These are phyloP conservation scores for Microcyclosporella mali DNA, from an alignment of 2,329 filamentous ascomycete species.

Conservation along the genomic window DNA sequence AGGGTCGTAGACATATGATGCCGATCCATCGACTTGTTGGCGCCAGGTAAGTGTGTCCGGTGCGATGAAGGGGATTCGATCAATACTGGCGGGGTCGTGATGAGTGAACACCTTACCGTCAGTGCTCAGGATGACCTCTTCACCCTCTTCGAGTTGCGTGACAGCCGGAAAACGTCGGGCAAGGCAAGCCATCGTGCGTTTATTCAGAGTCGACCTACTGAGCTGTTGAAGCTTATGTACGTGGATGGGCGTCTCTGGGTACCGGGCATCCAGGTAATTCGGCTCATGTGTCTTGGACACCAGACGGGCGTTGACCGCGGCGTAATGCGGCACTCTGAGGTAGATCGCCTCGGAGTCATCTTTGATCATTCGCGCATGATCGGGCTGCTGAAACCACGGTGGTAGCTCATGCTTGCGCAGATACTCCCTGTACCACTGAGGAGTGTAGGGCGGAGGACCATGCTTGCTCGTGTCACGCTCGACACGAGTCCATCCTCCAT, in stretches of 20 bases:
- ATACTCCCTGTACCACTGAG: conserved; percentile 9
- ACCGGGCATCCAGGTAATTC: conserved; percentile 2
- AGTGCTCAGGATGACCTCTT: background rate
- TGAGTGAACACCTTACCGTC: conserved; percentile 1
- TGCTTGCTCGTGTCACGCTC: background rate
- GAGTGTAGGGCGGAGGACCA: conserved; percentile 6
- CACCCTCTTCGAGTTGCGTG: background rate
- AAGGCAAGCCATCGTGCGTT: background rate
- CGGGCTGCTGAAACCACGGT: background rate
- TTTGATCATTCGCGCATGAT: background rate
- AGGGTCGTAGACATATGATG: background rate
- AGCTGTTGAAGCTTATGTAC: background rate
- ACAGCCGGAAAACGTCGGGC: conserved; percentile 3
- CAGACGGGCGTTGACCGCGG: background rate
- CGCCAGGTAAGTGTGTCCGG: conserved; percentile 1
- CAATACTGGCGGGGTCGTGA: background rate
- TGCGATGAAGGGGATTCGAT: background rate
- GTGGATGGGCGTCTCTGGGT: background rate
- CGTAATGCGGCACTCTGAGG: background rate
- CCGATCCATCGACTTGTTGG: background rate
- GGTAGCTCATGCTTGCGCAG: conserved; percentile 4
- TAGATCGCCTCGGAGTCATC: background rate
- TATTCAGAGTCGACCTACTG: background rate
- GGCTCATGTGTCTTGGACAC: background rate
- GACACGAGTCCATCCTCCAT: conserved; percentile 5